Base-by-base conservation (phyloP, 1,284 basidiomycete species). In the Ganoderma resinaceum region DNA sequence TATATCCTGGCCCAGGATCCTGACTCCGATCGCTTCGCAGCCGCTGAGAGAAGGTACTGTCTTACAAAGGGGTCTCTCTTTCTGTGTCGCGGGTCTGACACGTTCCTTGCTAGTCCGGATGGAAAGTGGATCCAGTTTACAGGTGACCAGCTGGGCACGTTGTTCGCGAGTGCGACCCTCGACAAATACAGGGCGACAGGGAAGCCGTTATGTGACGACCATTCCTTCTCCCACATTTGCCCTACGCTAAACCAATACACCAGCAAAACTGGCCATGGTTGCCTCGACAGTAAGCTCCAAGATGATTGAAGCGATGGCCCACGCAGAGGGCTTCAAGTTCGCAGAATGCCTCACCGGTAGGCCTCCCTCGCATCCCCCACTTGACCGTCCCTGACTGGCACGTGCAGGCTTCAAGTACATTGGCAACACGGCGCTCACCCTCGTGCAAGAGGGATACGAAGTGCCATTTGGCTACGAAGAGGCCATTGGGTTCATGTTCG, bases 261-360 rank as follows among this genome's bases (percentile, higher is more conserved):
- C 63, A 89, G 88, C 85, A 5, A 90, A 89, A 73, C 80, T 95
- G 8, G 93, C 91, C 1, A 94, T 96, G 88, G 89, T 95, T 11
- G 93, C 93, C 0, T 95, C 94, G 0, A 93, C 93, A 3, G 95
- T 95, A 14, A 95, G 93, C 77, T 95, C 93, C 3, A 95, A 94
- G 79, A 93, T 96, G 92, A 81, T 96, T 14, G 90, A 91, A 74
- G 82, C 87, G 2, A 92, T 96, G 81, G 94, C 94, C 0, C 76
- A 80, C 53, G 77, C 78, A 4, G 94, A 95, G 76, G 93, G 93
- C 0, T 95, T 95, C 82, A 88, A 85, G 72, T 95, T 95, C 76
- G 85, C 86, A 1, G 94, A 96, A 76, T 95, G 93, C 74, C 80
- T 96, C 61, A 96, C 94, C 35, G 94, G 94, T 91, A 63, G 58